phyloP scores from a whole-genome alignment of 2,329 filamentous ascomycete genomes.

The Penicillium carneum region DNA sequence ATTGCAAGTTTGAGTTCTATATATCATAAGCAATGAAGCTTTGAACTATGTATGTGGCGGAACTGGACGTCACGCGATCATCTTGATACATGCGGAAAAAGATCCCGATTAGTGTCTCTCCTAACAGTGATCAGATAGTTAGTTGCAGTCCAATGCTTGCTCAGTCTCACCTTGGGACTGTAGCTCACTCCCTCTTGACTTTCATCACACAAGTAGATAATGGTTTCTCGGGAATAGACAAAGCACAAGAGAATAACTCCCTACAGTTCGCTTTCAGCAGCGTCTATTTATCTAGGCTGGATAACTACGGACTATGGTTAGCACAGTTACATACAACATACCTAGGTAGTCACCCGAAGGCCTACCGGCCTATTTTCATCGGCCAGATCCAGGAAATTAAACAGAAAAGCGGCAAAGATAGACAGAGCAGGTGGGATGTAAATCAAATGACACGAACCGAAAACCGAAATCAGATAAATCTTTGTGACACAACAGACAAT shows the following conservation, averaged over 20 bases:
- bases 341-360: constrained; percentile 7
- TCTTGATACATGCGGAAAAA: not conserved
- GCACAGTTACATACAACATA: constrained; percentile 20
- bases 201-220: too few species aligned
- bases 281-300: constrained; percentile 10
- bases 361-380: constrained; percentile 9
- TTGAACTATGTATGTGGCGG: not conserved
- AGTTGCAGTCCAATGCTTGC: not conserved
- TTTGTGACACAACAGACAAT: constrained; percentile 8
- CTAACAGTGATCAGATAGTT: not conserved
- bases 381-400: constrained; percentile 3
- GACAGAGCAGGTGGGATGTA: not conserved
- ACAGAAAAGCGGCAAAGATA: constrained; percentile 5
- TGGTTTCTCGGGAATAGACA: not conserved
- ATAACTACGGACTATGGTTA: not conserved
- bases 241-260: not conserved
- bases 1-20: not conserved
- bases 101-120: not conserved
- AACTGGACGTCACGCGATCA: not conserved
- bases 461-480: constrained; percentile 1
- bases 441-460: not conserved
- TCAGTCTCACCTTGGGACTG: not conserved
- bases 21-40: not conserved
- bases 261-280: not conserved
- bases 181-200: not conserved